Conservation (phyloP, 768 basidiomycete species). For the Ramaria sp. region DNA sequence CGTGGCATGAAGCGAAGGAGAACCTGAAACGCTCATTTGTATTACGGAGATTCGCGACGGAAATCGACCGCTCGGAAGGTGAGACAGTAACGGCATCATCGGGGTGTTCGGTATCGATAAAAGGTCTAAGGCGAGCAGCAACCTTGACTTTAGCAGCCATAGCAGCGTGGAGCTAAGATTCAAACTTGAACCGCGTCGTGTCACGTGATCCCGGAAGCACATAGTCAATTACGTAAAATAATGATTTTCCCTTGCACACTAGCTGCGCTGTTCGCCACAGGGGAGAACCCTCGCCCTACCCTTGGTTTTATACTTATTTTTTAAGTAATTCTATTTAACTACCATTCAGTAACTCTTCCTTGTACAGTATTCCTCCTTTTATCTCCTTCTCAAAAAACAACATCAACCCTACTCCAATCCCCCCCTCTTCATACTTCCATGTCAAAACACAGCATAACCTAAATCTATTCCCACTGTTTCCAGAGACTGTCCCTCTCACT, state of each 20-base stretch:
- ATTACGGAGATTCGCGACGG: slow-evolving; percentile 63
- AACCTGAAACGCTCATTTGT: slow-evolving; percentile 64
- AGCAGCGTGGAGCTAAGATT: slow-evolving; percentile 8
- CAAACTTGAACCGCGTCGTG: slow-evolving; percentile 1
- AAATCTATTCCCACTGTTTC: too few species aligned
- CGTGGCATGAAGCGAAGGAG: slow-evolving; percentile 74
- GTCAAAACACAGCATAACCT: too few species aligned
- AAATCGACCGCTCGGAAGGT: slow-evolving; percentile 34
- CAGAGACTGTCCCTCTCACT: too few species aligned
- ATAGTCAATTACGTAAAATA: neutral
- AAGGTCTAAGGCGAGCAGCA: slow-evolving; percentile 58
- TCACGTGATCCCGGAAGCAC: slow-evolving; percentile 1
- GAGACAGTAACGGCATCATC: slow-evolving; percentile 50
- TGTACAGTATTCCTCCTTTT: too few species aligned
- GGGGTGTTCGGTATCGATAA: slow-evolving; percentile 47
- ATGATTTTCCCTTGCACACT: neutral
- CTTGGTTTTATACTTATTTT: too few species aligned
- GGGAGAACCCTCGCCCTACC: too few species aligned
- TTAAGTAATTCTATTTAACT: too few species aligned
- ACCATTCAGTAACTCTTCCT: too few species aligned
- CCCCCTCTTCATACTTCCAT: too few species aligned
- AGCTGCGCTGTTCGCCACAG: neutral
- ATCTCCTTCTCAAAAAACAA: too few species aligned
- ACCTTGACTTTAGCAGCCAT: slow-evolving; percentile 47
- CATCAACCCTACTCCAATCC: too few species aligned